phyloP scores from a whole-genome alignment of 2,329 filamentous ascomycete genomes.

The Trichoderma sp. region DNA sequence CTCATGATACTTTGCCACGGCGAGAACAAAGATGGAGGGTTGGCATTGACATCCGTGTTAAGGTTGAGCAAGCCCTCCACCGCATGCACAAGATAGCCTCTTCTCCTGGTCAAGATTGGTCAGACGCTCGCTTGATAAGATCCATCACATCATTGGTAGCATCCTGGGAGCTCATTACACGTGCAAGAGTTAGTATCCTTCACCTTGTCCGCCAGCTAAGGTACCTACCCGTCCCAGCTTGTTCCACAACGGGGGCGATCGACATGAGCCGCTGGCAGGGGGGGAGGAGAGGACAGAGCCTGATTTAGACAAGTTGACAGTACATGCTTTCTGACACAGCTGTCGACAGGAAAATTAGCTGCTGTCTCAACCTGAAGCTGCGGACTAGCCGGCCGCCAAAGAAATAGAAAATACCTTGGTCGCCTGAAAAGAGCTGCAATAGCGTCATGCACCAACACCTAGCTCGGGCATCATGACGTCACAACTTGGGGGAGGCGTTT shows the following conservation, averaged over 20 bases:
- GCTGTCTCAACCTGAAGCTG: neutral
- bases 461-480: conserved; percentile 27
- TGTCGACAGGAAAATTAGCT: neutral
- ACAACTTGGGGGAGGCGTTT: conserved; percentile 17
- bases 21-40: neutral
- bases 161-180: neutral
- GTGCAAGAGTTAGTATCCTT: neutral
- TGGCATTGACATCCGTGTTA: neutral
- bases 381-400: neutral
- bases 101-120: neutral
- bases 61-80: neutral
- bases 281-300: neutral
- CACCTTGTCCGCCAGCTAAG: conserved; percentile 6
- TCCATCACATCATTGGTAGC: neutral
- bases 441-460: conserved; percentile 24
- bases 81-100: neutral
- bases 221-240: conserved; percentile 7
- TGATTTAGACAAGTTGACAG: neutral
- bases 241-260: conserved; percentile 11
- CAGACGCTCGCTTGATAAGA: neutral
- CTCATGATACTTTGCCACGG: neutral
- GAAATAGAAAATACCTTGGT: neutral
- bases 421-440: conserved; percentile 1
- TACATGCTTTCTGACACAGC: neutral
- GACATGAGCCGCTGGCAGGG: conserved; percentile 5